These are phyloP conservation scores for Russula brevipes DNA, from an alignment of 768 basidiomycete genomes.

Conservation along the genomic window DNA sequence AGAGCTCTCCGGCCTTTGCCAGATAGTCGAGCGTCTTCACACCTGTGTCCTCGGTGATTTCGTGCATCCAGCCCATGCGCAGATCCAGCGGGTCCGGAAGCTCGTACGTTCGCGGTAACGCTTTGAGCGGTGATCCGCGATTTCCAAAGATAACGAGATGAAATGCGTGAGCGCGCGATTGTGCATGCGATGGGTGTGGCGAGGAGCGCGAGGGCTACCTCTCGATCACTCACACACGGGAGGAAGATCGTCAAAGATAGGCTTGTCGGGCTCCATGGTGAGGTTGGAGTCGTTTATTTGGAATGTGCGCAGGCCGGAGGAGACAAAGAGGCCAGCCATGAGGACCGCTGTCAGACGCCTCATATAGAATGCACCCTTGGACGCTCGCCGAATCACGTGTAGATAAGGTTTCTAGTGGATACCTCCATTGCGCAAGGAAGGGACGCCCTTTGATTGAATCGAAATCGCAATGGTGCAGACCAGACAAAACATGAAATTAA, in stretches of 20 bases:
- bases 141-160: not conserved
- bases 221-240: conserved; percentile 15
- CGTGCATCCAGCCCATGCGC: not conserved
- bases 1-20: not conserved
- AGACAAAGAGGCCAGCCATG: not conserved
- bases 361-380: not conserved
- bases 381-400: not conserved
- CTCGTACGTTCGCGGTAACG: conserved; percentile 26
- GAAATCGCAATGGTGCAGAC: too few relatives aligned
- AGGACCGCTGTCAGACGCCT: not conserved
- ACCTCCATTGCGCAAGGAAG: too few relatives aligned
- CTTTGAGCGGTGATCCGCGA: conserved; percentile 16
- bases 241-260: not conserved
- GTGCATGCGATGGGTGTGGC: not conserved
- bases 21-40: not conserved
- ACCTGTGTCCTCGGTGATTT: conserved; percentile 25
- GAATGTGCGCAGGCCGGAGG: not conserved
- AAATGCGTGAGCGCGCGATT: conserved; percentile 3
- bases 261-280: not conserved
- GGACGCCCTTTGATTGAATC: too few relatives aligned
- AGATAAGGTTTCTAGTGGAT: not conserved
- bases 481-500: too few relatives aligned
- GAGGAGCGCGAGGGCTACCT: not conserved
- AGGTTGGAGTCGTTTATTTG: not conserved
- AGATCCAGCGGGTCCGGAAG: conserved; percentile 28